Evolutionary conservation across 768 basidiomycete species (phyloP), one percentile per base, ranked within the genome.

Genomic region (Chlorophyllum brunneum): DNA sequence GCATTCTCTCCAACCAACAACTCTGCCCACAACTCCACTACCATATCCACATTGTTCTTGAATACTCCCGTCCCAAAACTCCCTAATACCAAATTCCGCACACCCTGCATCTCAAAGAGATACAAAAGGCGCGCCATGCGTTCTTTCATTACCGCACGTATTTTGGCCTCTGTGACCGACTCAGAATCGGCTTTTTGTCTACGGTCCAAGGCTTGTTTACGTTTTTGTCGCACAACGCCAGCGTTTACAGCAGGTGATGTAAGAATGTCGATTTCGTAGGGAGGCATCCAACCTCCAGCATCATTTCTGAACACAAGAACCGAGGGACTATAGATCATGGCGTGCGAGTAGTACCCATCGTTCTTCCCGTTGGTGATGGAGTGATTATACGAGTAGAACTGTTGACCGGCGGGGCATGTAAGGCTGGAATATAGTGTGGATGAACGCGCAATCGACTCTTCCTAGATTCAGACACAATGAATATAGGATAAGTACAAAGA

Each of bases 11-110:
- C 70, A 3, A 68, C 61, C 46, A 89, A 62, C 20, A 87, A 65
- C 51, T 85, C 80, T 27, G 71, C 74, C 87, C 87, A 89, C 22
- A 85, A 73, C 41, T 63, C 68, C 1, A 83, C 86, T 9, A 88
- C 77, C 27, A 74, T 68, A 39, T 68, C 60, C 7, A 87, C 78
- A 22, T 71, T 68, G 61, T 89, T 89, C 50, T 64, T 69, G 65
- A 88, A 89, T 3, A 83, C 86, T 0, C 87, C 87, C 1, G 86
- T 88, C 15, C 87, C 87, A 65, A 86, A 88, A 59, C 80, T 81
- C 24, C 88, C 87, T n/a, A 89, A 65, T 0, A 88, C 82, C 38
- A 89, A 51, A 56, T 80, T 74, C 58, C 69, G 70, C 15, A 79
- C 75, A 2, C 80, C 80, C 53, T 78, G 72, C 34, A 67, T 68